Evolutionary conservation across 441 rosid species (phyloP), one percentile per base, ranked within the genome.

Genomic region (Populus hybrid): DNA sequence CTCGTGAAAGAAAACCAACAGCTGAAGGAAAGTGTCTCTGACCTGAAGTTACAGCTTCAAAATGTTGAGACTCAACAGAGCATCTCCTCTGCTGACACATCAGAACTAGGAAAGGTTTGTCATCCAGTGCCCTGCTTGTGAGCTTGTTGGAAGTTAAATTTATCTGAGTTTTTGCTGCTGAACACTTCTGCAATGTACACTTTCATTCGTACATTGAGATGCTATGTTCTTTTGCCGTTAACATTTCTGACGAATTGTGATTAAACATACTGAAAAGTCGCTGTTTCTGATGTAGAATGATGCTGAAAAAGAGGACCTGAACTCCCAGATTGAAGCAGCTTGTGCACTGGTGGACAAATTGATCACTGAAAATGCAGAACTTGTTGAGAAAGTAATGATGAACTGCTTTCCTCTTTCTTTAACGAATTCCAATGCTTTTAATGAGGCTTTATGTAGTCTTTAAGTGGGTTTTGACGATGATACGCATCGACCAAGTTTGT

Each of bases 271-370:
- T 75, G 24, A 67, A 36, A 14, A 66, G 26, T 6, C 28, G 78
- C 21, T 30, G 67, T 78, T 10, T 78, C n/a, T 77, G 76, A 69
- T 85, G 71, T 76, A 93, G 95, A 83, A 61, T 73, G 76, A 88
- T 76, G 85, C 88, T 53, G 90, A 84, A 40, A 32, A 42, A 26
- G 90, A 89, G 74, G 89, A 88, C 50, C 59, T 90, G 82, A 89
- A 87, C 86, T 84, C 94, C 78, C 91, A 91, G 86, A 85, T 94
- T 78, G 98, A 90, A 82, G 97, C 91, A 68, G 90, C 94, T 59
- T 79, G 86, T 84, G 80, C 82, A 42, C 86, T 96, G 84, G 88
- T 94, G 50, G 91, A 92, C 77, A 95, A 89, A 84, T 85, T 95
- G 84, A 87, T 92, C 69, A 79, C 83, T 70, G 98, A 94, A 85